These are phyloP conservation scores for Suillus luteus DNA, from an alignment of 768 basidiomycete species.

Conservation along the genomic window DNA sequence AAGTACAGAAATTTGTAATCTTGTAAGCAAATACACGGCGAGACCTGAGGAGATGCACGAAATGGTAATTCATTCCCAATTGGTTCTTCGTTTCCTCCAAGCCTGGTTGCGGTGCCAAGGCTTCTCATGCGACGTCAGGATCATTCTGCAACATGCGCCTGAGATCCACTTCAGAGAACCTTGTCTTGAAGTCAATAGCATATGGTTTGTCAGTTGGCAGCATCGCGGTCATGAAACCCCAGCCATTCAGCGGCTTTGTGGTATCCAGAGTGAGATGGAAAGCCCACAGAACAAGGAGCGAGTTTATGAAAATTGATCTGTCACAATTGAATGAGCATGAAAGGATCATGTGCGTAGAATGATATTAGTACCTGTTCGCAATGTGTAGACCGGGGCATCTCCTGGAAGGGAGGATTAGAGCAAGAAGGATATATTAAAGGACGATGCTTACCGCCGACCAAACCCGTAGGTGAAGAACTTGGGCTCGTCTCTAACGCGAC, in stretches of 20 bases:
- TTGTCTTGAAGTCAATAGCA: slow-evolving; percentile 52
- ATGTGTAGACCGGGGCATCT: slow-evolving; percentile 59
- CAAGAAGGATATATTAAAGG: not conserved
- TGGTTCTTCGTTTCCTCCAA: not conserved
- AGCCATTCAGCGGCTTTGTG: slow-evolving; percentile 53
- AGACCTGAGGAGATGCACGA: not conserved
- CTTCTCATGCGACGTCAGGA: not conserved
- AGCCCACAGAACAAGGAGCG: slow-evolving; percentile 63
- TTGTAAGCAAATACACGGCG: not conserved
- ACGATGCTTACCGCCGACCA: slow-evolving; percentile 1
- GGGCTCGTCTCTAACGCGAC: not conserved
- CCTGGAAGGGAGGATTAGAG: slow-evolving; percentile 24
- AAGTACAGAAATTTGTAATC: not conserved
- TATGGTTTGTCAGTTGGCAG: slow-evolving; percentile 66
- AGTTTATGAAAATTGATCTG: slow-evolving; percentile 64
- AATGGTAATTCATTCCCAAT: not conserved
- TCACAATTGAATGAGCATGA: slow-evolving; percentile 17
- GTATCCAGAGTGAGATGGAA: slow-evolving; percentile 54
- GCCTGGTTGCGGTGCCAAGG: not conserved
- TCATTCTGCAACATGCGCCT: not conserved
- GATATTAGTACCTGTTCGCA: slow-evolving; percentile 20
- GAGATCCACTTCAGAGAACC: slow-evolving; percentile 24
- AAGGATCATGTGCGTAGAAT: not conserved
- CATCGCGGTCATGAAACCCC: slow-evolving; percentile 61
- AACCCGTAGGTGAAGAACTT: not conserved